Evolutionary conservation across 257 asterid species (phyloP), one percentile per base, ranked within the genome.

Genomic region (Thymus mandschuricus): DNA sequence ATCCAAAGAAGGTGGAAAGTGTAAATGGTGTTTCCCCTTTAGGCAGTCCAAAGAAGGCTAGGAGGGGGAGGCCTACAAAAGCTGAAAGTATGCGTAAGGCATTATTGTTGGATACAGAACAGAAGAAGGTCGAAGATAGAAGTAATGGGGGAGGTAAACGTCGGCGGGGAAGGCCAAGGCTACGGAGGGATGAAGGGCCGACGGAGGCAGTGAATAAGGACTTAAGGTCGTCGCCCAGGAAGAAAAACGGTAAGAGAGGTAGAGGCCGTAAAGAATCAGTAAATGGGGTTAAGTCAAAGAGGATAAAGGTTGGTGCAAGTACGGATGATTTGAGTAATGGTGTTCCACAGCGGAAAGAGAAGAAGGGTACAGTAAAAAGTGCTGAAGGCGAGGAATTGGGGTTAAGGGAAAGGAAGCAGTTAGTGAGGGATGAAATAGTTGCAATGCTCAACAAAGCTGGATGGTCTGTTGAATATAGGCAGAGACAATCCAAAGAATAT

Each of bases 391-490:
- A 74, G 56, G 86, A 81, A 29, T 41, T 73, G 81, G 86, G 97
- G 52, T 88, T 79, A 65, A 84, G 85, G 73, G 88, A 80, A 77
- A 90, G 78, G 81, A 81, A 92, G 78, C 91, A 88, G 78, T 66
- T 79, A 52, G 73, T 90, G 78, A 87, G 95, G 83, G 95, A 88
- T 71, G 84, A 87, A 80, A 92, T 92, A 28, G 69, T 89, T 33
- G 71, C 50, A 40, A 85, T 92, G 85, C 79, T 95, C 43, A 69
- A 43, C 63, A 85, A 83, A 74, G 95, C 93, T 48, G 98, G 99
- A 1, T 95, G 99, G 98, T 85, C 85, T 21, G 72, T 95, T 54
- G 88, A 95, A 64, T 84, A 84, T 77, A 80, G 96, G 77, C 88
- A 86, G 77, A 83, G 99, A 76, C 72, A 8, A 40, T 64, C 75